Conservation (phyloP, 1,139 yeast genomes). For the Taphrina sp. region DNA sequence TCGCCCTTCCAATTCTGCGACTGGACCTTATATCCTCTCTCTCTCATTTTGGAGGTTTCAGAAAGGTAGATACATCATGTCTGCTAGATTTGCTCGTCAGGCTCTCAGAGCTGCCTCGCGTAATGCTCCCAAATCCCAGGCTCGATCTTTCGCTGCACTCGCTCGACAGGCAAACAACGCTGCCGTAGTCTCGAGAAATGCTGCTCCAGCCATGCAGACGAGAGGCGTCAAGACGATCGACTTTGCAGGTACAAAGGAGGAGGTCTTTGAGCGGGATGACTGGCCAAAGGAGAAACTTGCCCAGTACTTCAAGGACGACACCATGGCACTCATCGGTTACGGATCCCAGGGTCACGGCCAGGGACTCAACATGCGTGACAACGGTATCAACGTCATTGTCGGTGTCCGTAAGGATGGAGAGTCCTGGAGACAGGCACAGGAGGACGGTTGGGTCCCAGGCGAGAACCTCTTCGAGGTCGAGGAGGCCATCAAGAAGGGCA, state of each 20-base stretch:
- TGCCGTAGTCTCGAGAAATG: slow-evolving; percentile 38
- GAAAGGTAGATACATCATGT: slow-evolving; percentile 10
- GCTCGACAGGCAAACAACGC: slow-evolving; percentile 42
- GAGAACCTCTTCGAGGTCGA: slow-evolving; percentile 92
- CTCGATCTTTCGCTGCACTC: slow-evolving; percentile 37
- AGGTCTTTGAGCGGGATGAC: slow-evolving; percentile 94
- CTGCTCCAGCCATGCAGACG: slow-evolving; percentile 41
- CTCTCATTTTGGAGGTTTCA: not conserved
- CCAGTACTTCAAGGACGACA: slow-evolving; percentile 96
- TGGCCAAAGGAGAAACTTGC: slow-evolving; percentile 98
- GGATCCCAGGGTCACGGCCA: slow-evolving; percentile 99
- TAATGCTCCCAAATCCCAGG: slow-evolving; percentile 39
- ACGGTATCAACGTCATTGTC: slow-evolving; percentile 92
- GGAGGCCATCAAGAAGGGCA: slow-evolving; percentile 90
- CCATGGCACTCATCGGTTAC: slow-evolving; percentile 96
- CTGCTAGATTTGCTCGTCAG: slow-evolving; percentile 39
- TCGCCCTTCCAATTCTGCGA: not conserved
- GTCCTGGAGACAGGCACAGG: slow-evolving; percentile 98
- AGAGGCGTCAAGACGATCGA: slow-evolving; percentile 96
- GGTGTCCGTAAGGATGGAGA: slow-evolving; percentile 99
- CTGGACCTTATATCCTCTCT: not conserved
- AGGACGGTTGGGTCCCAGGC: slow-evolving; percentile 99
- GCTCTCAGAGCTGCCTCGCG: slow-evolving; percentile 42
- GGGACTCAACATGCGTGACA: slow-evolving; percentile 98
- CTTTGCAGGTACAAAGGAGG: slow-evolving; percentile 93